These are phyloP conservation scores for Arthrobotrys pseudoclavata DNA, from an alignment of 2,329 filamentous ascomycete genomes.

Conservation along the genomic window DNA sequence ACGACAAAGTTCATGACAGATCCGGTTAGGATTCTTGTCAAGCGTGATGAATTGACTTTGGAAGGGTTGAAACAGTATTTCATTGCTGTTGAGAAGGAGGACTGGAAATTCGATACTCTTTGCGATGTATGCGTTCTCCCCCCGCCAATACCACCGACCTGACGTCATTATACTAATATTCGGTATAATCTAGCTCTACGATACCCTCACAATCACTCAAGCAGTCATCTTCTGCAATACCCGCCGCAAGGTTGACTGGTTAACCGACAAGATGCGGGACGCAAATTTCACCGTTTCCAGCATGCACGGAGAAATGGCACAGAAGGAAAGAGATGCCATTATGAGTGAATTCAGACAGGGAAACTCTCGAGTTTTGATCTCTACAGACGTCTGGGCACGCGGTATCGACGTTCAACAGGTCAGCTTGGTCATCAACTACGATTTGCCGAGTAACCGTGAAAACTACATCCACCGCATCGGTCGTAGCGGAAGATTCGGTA, in stretches of 20 bases:
- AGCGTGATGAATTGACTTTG: conserved; percentile 97
- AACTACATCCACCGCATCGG: conserved; percentile 99
- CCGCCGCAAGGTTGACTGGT: conserved; percentile 97
- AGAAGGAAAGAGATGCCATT: conserved; percentile 97
- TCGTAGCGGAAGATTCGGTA: conserved; percentile 91
- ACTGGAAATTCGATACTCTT: conserved; percentile 99
- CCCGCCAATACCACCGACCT: neutral
- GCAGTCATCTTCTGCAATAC: conserved; percentile 99
- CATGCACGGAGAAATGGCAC: conserved; percentile 99
- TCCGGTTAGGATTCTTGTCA: conserved; percentile 94
- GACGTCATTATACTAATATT: neutral
- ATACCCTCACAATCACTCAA: conserved; percentile 97
- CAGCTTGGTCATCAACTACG: conserved; percentile 98
- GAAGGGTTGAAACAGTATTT: conserved; percentile 99
- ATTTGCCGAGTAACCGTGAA: conserved; percentile 96
- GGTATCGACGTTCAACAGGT: conserved; percentile 99
- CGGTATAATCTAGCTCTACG: conserved; percentile 76
- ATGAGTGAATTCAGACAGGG: conserved; percentile 99
- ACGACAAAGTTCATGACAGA: conserved; percentile 99
- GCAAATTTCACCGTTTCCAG: conserved; percentile 98
- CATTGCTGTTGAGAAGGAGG: conserved; percentile 98
- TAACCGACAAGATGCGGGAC: conserved; percentile 99
- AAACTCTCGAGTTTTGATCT: conserved; percentile 95
- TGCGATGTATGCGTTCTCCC: conserved; percentile 73
- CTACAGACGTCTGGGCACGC: conserved; percentile 96